Percentiles rank a stretch among this genome's conserved stretches.
Evolutionary conservation across 2,329 filamentous ascomycete genomes (phyloP).

Genomic region (Taxawa tesnikishii): DNA sequence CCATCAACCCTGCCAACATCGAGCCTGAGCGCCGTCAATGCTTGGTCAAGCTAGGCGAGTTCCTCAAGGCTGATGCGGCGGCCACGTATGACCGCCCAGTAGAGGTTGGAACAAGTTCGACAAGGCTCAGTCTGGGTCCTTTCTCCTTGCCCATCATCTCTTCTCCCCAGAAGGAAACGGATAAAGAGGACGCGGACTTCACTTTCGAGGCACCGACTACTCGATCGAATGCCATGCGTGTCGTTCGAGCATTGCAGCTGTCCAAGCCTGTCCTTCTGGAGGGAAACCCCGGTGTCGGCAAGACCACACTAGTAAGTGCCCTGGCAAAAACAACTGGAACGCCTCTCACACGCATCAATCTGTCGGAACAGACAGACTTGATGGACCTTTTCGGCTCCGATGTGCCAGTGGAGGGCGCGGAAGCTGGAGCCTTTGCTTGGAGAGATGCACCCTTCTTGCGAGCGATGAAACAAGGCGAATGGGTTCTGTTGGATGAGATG

Average conservation of each 20-base stretch:
- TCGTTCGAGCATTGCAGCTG: conserved; percentile 78
- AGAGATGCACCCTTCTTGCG: conserved; percentile 88
- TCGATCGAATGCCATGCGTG: conserved; percentile 76
- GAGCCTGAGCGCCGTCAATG: conserved; percentile 60
- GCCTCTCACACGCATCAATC: conserved; percentile 82
- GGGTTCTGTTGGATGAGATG: conserved; percentile 98
- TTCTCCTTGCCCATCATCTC: conserved; percentile 49
- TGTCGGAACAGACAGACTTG: conserved; percentile 94
- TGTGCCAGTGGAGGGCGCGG: conserved; percentile 85
- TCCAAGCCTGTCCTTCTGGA: conserved; percentile 87
- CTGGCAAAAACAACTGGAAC: conserved; percentile 69
- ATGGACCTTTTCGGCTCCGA: conserved; percentile 97
- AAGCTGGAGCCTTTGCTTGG: conserved; percentile 87
- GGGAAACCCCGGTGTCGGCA: conserved; percentile 94
- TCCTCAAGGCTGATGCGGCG: conserved; percentile 53
- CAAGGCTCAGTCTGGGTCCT: conserved; percentile 54
- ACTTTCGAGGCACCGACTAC: conserved; percentile 86
- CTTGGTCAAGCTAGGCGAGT: conserved; percentile 54
- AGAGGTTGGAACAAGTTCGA: conserved; percentile 41
- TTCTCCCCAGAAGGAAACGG: too few species aligned
- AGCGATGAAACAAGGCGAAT: conserved; percentile 93
- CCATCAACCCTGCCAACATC: conserved; percentile 58
- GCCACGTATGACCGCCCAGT: conserved; percentile 54
- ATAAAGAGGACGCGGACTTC: conserved; percentile 43
- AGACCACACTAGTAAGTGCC: conserved; percentile 84